phyloP scores from a whole-genome alignment of 352 stramenopile species.

The Pseudoperonospora humuli region DNA sequence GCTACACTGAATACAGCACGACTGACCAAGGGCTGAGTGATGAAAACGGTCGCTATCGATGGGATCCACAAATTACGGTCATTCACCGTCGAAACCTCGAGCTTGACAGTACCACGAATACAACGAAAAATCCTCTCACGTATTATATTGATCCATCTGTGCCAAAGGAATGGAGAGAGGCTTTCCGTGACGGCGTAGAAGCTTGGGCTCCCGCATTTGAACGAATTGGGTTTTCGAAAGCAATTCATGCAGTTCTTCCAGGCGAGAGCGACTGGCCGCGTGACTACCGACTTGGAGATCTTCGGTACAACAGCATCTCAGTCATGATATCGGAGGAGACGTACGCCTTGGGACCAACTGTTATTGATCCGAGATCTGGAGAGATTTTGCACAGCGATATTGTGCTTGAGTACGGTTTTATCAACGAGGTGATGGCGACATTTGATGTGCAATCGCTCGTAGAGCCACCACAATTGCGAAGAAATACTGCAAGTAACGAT shows the following conservation, averaged over 20 bases:
- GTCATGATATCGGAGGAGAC: slow-evolving; percentile 76
- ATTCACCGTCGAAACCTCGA: slow-evolving; percentile 70
- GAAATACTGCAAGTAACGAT: too few species aligned
- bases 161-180: slow-evolving; percentile 48
- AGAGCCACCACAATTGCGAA: too few species aligned
- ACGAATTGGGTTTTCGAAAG: slow-evolving; percentile 54
- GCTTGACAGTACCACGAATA: slow-evolving; percentile 21
- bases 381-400: slow-evolving; percentile 87
- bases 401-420: slow-evolving; percentile 81
- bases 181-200: slow-evolving; percentile 56
- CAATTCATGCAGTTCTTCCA: slow-evolving; percentile 61
- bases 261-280: slow-evolving; percentile 60
- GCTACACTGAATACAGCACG: slow-evolving; percentile 48
- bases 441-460: too few species aligned
- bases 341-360: slow-evolving; percentile 54
- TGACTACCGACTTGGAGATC: slow-evolving; percentile 78
- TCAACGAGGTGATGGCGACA: slow-evolving; percentile 52
- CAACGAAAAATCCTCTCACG: slow-evolving; percentile 48
- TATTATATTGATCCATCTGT: slow-evolving; percentile 85
- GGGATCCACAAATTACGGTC: slow-evolving; percentile 48
- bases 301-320: slow-evolving; percentile 83
- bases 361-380: slow-evolving; percentile 71
- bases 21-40: slow-evolving; percentile 25
- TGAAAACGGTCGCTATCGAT: slow-evolving; percentile 34
- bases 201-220: slow-evolving; percentile 78